A percentile compares a stretch with the other conserved stretches of the same genome.
phyloP scores from a whole-genome alignment of 73 alveolate species.

The Stentor coeruleus region DNA sequence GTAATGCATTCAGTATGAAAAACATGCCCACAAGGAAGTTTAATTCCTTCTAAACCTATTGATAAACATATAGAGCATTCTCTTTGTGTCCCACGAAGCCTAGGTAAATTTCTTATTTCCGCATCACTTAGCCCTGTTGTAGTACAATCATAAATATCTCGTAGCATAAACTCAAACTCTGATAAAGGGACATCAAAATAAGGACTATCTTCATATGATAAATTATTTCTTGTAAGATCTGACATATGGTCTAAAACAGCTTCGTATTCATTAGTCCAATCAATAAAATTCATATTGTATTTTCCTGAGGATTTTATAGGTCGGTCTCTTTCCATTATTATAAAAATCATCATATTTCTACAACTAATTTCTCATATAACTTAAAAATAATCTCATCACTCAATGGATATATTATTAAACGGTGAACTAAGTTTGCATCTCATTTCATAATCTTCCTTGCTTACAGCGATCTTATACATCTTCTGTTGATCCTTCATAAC shows the following conservation, averaged over 20 bases:
- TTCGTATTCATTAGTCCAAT: conserved; percentile 27
- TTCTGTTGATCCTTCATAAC: not conserved
- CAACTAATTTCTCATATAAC: too few species aligned
- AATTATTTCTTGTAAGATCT: not conserved
- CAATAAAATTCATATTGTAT: conserved; percentile 15
- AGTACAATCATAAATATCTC: not conserved
- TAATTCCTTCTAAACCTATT: not conserved
- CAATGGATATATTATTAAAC: not conserved
- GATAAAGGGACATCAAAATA: conserved; percentile 22
- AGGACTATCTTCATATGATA: conserved; percentile 25
- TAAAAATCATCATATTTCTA: too few species aligned
- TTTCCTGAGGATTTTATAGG: conserved; percentile 15
- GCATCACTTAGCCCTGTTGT: conserved; percentile 19
- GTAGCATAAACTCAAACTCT: conserved; percentile 3
- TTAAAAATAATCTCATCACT: too few species aligned
- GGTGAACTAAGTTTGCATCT: conserved; percentile 3
- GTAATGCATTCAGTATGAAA: conserved; percentile 56
- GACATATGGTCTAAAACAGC: conserved; percentile 28
- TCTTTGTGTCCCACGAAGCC: not conserved
- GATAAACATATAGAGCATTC: conserved; percentile 29
- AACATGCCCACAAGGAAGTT: conserved; percentile 46
- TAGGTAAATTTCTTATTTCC: not conserved
- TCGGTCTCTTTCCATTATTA: not conserved
- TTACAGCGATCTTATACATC: not conserved
- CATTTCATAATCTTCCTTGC: conserved; percentile 17